Evolutionary conservation across 1,139 yeast genomes (phyloP).

Genomic region (Nadsonia commutata): DNA sequence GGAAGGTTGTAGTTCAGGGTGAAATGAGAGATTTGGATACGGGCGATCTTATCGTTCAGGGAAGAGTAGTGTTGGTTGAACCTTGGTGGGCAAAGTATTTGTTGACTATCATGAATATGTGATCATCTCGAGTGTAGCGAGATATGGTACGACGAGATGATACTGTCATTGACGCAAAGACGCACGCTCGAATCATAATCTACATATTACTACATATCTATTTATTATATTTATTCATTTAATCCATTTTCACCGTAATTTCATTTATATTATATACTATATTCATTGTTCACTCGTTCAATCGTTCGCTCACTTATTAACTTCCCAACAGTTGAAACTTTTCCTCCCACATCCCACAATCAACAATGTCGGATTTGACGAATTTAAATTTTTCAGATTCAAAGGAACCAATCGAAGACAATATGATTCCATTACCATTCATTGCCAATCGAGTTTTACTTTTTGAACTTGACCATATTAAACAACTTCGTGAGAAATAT

Average conservation of each 20-base stretch:
- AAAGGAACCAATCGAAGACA: constrained; percentile 1
- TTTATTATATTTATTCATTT: too few relatives aligned
- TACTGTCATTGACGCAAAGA: constrained; percentile 1
- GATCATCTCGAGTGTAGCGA: too few relatives aligned
- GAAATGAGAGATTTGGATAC: constrained; percentile 21
- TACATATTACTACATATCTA: not conserved
- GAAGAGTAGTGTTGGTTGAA: constrained; percentile 11
- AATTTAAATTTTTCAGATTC: too few relatives aligned
- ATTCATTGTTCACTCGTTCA: too few relatives aligned
- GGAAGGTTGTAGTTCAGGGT: constrained; percentile 71
- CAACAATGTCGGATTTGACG: too few relatives aligned
- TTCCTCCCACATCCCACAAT: too few relatives aligned
- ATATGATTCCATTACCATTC: constrained; percentile 22
- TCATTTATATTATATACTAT: too few relatives aligned
- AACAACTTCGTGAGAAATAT: constrained; percentile 34
- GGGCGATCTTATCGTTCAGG: constrained; percentile 17
- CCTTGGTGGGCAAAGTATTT: constrained; percentile 17
- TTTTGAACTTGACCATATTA: constrained; percentile 38
- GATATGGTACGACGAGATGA: constrained; percentile 14
- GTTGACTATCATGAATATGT: too few relatives aligned
- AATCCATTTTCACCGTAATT: too few relatives aligned
- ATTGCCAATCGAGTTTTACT: constrained; percentile 38
- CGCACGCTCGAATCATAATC: not conserved
- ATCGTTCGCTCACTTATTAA: too few relatives aligned
- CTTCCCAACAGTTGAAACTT: too few relatives aligned